Conservation (phyloP, 192 early-diverging fungal species). For the Podila horticola region DNA sequence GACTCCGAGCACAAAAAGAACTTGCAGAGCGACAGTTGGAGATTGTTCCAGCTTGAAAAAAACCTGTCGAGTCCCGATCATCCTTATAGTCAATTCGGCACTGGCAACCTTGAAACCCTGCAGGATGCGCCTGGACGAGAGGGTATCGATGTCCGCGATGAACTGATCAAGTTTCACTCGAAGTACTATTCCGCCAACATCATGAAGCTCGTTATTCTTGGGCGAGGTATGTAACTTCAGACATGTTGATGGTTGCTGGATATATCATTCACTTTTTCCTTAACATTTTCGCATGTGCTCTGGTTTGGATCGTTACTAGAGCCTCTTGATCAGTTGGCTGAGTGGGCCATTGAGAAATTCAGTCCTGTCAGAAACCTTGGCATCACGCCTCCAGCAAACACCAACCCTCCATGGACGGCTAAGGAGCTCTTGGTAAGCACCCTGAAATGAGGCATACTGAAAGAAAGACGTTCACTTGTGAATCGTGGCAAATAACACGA, state of each 20-base stretch:
- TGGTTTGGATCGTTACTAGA: slow-evolving; percentile 59
- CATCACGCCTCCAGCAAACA: slow-evolving; percentile 75
- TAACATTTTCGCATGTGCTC: not conserved
- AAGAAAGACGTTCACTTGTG: not conserved
- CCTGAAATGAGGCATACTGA: no score
- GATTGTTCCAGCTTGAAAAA: slow-evolving; percentile 89
- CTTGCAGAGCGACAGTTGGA: slow-evolving; percentile 90
- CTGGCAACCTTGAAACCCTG: slow-evolving; percentile 90
- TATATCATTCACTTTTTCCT: not conserved
- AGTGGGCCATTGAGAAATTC: slow-evolving; percentile 86
- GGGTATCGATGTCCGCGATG: slow-evolving; percentile 85
- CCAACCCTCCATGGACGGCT: slow-evolving; percentile 75
- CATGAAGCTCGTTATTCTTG: slow-evolving; percentile 92
- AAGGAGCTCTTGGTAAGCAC: slow-evolving; percentile 70
- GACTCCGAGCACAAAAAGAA: slow-evolving; percentile 98
- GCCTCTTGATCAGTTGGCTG: slow-evolving; percentile 83
- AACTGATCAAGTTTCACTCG: slow-evolving; percentile 88
- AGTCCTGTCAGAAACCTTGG: slow-evolving; percentile 79
- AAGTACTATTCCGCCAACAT: slow-evolving; percentile 96
- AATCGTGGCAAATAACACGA: no score
- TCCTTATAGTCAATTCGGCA: slow-evolving; percentile 92
- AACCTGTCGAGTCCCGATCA: slow-evolving; percentile 79
- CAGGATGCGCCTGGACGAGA: slow-evolving; percentile 67
- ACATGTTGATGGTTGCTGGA: no score
- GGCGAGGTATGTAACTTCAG: slow-evolving; percentile 62